Evolutionary conservation across 208 protist genomes (phyloP).

Genomic region (Plasmodiophora brassicae): DNA sequence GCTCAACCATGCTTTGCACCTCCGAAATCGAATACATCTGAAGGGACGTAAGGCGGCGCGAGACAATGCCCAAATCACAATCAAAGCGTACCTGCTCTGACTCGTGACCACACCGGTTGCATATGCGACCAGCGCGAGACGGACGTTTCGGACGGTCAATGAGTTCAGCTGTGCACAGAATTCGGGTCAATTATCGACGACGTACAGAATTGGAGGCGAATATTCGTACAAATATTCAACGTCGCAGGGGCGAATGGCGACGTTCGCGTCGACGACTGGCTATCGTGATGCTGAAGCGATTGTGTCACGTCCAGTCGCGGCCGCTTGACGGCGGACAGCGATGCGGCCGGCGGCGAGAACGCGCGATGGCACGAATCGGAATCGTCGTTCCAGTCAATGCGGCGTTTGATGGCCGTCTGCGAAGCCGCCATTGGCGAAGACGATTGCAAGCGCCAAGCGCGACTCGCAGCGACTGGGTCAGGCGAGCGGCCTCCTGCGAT

Average conservation of each 20-base stretch:
- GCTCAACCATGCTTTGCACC: neutral
- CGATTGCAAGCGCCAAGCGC: neutral
- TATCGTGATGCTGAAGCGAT: neutral
- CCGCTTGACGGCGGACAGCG: neutral
- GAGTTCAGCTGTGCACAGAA: neutral
- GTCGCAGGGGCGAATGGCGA: neutral
- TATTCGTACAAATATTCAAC: neutral
- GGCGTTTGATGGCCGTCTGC: neutral
- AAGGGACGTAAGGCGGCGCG: neutral
- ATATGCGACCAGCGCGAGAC: neutral
- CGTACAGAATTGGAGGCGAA: neutral
- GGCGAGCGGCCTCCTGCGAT: neutral
- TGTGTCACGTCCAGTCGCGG: neutral
- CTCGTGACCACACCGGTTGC: neutral
- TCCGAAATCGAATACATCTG: neutral
- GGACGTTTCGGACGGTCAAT: neutral
- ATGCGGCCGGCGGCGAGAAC: neutral
- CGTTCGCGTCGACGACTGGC: neutral
- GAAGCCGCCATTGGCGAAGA: neutral
- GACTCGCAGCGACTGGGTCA: neutral
- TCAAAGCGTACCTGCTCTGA: neutral
- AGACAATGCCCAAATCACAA: neutral
- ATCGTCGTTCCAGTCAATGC: neutral
- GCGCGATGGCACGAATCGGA: neutral
- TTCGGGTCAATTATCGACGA: neutral